Base-by-base conservation (phyloP, 352 stramenopile genomes). In the Thraustochytrium sp. region DNA sequence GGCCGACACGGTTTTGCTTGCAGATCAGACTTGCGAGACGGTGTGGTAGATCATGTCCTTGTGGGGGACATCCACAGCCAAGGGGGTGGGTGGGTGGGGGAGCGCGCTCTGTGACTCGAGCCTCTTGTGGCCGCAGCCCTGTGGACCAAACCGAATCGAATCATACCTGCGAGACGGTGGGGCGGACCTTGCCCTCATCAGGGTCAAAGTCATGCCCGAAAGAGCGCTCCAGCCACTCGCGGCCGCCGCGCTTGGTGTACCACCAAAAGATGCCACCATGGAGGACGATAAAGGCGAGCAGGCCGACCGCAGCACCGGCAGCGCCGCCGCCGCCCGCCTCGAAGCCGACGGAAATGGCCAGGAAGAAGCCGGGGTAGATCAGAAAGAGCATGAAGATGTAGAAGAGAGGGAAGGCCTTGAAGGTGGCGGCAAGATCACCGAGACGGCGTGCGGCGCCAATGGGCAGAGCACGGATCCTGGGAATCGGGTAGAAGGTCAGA, bases 401-500 rank as follows among this genome's bases (percentile, higher is more conserved):
- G 29, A 91, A 37, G 31, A 89, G 61, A 29, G 90, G 89, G 63
- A 93, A 88, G n/a, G 56, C 42, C 38, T 85, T 84, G 54, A 78
- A 92, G 3, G 87, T 44, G 16, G 88, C 82, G 26, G 90, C 92
- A 11, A 62, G 75, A 31, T 87, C 86, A 78, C 90, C 93, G 2
- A 97, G 85, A 2, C 88, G 86, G 4, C 87, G 88, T 13, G 93
- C 92, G 85, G 88, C 92, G 61, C 85, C 74, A 40, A 96, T 82
- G 65, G 95, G 92, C 64, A 94, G 87, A 38, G 85, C 85, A 31
- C 94, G 89, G 77, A 94, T 95, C 85, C 92, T 87, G 37, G 93
- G 92, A 84, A 97, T 89, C 44, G 92, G 92, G 86, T 96, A 97
- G 88, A 94, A 97, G 37, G 97, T 90, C 48, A 96, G 68, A 61